Evolutionary conservation across 2,329 filamentous ascomycete species (phyloP), one percentile per base, ranked within the genome.

Genomic region (Fusarium napiforme): DNA sequence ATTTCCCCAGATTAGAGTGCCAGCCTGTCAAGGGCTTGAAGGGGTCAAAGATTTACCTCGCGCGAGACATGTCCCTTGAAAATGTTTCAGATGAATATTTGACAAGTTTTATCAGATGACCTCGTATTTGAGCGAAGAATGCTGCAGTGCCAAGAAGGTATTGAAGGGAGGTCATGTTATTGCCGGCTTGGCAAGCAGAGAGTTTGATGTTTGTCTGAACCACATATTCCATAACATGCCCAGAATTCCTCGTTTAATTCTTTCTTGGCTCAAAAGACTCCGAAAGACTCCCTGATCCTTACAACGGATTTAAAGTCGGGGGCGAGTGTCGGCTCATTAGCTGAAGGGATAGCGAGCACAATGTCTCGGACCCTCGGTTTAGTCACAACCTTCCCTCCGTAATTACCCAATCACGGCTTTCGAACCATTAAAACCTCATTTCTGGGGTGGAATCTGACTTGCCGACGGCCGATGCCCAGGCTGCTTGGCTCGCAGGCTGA

Each of bases 311-410:
- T 19, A 12, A 11, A 32, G 32, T 52, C 19, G 19, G 26, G 14
- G 47, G 14, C 23, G 30, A 39, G n/a, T 8, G 9, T 43, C 32
- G 39, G 26, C 28, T 36, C 16, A 15, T 14, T 12, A 43, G n/a
- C 10, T 50, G 18, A 71, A 73, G 67, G 71, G 71, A 2, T 42
- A 23, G 21, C 47, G 37, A 74, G 11, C 49, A 68, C 49, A 68
- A 40, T 73, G 71, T 73, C 71, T 73, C 71, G 71, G 71, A 14
- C 42, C 56, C 32, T 74, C 71, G 55, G 40, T 36, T 50, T 57
- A 68, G 56, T 18, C n/a, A 36, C 36, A 30, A 9, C 23, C 16
- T 47, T 28, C 32, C 40, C 46, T 64, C 40, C 4, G 2, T 1
- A 21, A n/a, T 7, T 14, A n/a, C 4, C 65, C 65, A 69, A 64